Evolutionary conservation across 169 alveolate species (phyloP).

Genomic region (Plasmodium gaboni): DNA sequence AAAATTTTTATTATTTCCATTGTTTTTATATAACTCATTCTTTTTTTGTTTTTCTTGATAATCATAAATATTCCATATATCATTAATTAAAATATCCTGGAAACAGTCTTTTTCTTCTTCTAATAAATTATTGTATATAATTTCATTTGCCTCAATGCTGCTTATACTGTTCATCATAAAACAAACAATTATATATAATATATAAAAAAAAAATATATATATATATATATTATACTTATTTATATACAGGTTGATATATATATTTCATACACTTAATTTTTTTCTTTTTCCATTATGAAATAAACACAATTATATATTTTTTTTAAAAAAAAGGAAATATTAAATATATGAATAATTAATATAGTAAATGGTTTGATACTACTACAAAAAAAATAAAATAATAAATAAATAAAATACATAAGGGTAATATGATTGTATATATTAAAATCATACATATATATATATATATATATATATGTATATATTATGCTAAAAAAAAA

Average conservation of each 20-base stretch:
- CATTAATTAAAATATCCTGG: conserved; percentile 47
- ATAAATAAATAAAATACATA: no score
- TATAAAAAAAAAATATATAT: no score
- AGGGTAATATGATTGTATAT: no score
- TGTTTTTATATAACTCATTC: background rate
- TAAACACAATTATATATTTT: background rate
- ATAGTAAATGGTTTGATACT: no score
- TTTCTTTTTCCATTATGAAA: background rate
- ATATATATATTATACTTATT: conserved; percentile 1
- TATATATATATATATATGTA: no score
- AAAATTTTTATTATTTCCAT: background rate
- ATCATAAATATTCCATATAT: conserved; percentile 32
- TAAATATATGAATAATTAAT: no score
- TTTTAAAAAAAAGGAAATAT: no score
- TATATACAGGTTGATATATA: background rate
- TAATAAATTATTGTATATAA: conserved; percentile 17
- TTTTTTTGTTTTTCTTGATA: background rate
- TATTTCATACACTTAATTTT: background rate
- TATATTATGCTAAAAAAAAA: no score
- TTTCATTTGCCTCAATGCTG: conserved; percentile 1
- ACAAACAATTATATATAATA: background rate
- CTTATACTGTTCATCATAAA: conserved; percentile 19
- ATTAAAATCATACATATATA: no score
- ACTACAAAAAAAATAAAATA: no score
- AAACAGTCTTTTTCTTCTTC: conserved; percentile 43